phyloP scores from a whole-genome alignment of 2,329 filamentous ascomycete species.

The Myriangium duriaei region DNA sequence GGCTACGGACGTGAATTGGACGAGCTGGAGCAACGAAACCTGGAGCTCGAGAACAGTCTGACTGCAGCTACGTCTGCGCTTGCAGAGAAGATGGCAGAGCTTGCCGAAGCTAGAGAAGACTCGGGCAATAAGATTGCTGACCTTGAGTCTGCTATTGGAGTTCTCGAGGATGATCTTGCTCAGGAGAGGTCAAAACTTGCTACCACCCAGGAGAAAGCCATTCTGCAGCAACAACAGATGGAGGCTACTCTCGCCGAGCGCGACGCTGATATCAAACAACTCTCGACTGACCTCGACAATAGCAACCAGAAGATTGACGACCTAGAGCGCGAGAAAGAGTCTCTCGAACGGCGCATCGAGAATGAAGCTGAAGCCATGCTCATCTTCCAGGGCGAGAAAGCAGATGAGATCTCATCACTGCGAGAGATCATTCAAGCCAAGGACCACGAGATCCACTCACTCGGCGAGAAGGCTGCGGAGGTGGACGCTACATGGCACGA shows the following conservation, averaged over 20 bases:
- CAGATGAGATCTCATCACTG: constrained; percentile 21
- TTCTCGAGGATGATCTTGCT: constrained; percentile 5
- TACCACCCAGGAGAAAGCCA: constrained; percentile 1
- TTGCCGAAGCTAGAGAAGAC: background rate
- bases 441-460: constrained; percentile 21
- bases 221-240: constrained; percentile 9
- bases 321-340: constrained; percentile 17
- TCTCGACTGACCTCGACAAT: constrained; percentile 17
- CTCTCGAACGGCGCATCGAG: constrained; percentile 24
- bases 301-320: constrained; percentile 16
- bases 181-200: background rate
- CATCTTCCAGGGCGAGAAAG: constrained; percentile 21
- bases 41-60: constrained; percentile 2
- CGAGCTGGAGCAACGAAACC: constrained; percentile 3
- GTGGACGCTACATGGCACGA: constrained; percentile 31
- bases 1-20: constrained; percentile 18
- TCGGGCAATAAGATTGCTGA: background rate
- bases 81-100: constrained; percentile 12
- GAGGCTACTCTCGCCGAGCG: constrained; percentile 17
- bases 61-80: constrained; percentile 13
- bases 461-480: constrained; percentile 21
- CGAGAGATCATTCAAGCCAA: constrained; percentile 21
- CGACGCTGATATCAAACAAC: constrained; percentile 19
- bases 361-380: constrained; percentile 25
- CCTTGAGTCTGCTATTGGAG: background rate